phyloP scores from a whole-genome alignment of 345 rosid genomes.

The Citrus inodora region DNA sequence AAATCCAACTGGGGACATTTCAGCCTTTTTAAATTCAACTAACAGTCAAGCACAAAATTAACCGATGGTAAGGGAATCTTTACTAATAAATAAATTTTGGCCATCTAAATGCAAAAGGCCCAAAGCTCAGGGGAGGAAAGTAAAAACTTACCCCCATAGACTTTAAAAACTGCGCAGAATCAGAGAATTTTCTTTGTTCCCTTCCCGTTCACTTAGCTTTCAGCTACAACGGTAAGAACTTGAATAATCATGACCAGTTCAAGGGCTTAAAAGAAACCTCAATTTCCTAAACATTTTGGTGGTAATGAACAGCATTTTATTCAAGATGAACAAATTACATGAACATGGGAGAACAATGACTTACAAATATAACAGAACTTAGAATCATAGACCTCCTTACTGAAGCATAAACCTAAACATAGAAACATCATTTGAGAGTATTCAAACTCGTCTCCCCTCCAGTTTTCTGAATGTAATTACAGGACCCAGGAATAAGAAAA shows the following conservation, averaged over 20 bases:
- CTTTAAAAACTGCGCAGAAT: not conserved
- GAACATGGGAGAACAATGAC: constrained; percentile 11
- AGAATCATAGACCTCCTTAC: constrained; percentile 3
- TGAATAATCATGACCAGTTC: not conserved
- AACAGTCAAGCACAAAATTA: too few relatives aligned
- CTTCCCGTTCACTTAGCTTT: not conserved
- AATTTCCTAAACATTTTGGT: not conserved
- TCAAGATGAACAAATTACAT: constrained; percentile 23
- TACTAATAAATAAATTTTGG: too few relatives aligned
- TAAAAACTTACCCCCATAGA: not conserved
- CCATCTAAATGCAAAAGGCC: too few relatives aligned
- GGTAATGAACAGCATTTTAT: constrained; percentile 9
- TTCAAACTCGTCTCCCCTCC: constrained; percentile 45
- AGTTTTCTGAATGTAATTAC: constrained; percentile 54
- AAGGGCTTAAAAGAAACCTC: not conserved
- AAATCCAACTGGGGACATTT: too few relatives aligned
- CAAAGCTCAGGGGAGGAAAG: too few relatives aligned
- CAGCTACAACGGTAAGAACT: not conserved
- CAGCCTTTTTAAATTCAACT: too few relatives aligned
- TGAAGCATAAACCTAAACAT: constrained; percentile 8
- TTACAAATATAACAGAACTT: constrained; percentile 18
- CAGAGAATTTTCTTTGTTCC: not conserved
- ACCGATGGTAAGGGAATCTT: too few relatives aligned
- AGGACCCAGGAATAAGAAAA: constrained; percentile 61
- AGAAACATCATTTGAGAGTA: constrained; percentile 22